These are phyloP conservation scores for Debaryomyces singareniensis DNA, from an alignment of 1,139 yeast species.

Conservation along the genomic window DNA sequence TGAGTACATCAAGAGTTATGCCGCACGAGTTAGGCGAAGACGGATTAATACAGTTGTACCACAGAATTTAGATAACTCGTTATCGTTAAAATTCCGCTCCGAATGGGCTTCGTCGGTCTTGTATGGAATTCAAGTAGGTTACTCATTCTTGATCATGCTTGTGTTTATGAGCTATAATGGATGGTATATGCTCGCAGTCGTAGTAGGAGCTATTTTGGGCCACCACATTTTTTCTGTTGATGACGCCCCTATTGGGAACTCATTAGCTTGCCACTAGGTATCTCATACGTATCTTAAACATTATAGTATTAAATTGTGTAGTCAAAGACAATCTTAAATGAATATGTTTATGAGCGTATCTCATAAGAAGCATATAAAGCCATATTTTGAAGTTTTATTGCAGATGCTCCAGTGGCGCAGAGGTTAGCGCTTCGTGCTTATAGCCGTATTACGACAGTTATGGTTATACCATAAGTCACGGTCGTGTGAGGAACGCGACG, in stretches of 20 bases:
- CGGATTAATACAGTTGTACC: conserved; percentile 20
- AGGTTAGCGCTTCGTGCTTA: conserved; percentile 53
- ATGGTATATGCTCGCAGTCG: conserved; percentile 73
- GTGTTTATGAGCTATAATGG: conserved; percentile 83
- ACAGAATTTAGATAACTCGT: too few species aligned
- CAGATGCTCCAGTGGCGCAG: conserved; percentile 47
- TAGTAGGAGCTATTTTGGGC: conserved; percentile 63
- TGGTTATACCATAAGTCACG: conserved; percentile 49
- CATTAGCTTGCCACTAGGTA: conserved; percentile 50
- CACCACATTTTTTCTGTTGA: conserved; percentile 52
- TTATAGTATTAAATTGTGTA: too few species aligned
- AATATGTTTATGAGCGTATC: too few species aligned
- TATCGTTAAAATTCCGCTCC: conserved; percentile 11
- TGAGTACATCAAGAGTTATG: conserved; percentile 44
- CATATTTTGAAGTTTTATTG: too few species aligned
- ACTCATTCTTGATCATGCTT: conserved; percentile 72
- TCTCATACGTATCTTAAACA: too few species aligned
- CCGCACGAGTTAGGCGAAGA: conserved; percentile 5
- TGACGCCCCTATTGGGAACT: conserved; percentile 11
- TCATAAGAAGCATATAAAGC: too few species aligned
- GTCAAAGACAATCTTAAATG: too few species aligned
- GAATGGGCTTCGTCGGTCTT: conserved; percentile 33
- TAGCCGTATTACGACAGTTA: conserved; percentile 42
- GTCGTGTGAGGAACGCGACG: conserved; percentile 56
- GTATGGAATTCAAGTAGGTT: conserved; percentile 71